Evolutionary conservation across 805 yeast species (phyloP), one percentile per base, ranked within the genome.

Genomic region (Yarrowia sp.): DNA sequence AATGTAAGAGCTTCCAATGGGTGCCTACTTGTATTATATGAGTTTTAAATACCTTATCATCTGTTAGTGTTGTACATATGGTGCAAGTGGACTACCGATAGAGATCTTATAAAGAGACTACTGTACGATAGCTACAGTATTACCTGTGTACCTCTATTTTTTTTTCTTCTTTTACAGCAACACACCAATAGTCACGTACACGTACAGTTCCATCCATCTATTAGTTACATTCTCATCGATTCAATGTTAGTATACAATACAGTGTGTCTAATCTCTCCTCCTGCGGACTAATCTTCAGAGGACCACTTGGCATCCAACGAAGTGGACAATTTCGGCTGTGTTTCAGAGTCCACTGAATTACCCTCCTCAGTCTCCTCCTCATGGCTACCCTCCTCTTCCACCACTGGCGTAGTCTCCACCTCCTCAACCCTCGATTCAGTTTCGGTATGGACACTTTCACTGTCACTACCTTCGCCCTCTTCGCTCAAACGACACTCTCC

Each of bases 371-470:
- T 28, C 4, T 13, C 53, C 22, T 15, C 39, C 28, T 31, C 31
- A 14, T 9, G 17, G 8, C 11, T n/a, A 43, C 14, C 47, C 8
- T 11, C 47, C 14, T 18, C 32, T 28, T 13, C 48, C 13, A 22
- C 3, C 28, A 22, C 28, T 22, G 28, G 28, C 28, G 28, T 22
- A 5, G 28, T 22, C 5, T 13, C 48, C 13, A 33, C 60, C 18
- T 35, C 60, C 38, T 48, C 55, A 5, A 51, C 60, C 44, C 60
- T 36, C 6, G 60, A 51, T 17, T 51, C 60, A 9, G 60, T 51
- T 35, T 51, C 60, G 17, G 60, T 51, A 38, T 51, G 60, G n/a
- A 51, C 60, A 38, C 60, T 51, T 28, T 51, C 60, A 38, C 60
- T 51, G 35, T 51, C 60, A 51, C 44, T 38, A n/a, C 41, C 55